These are phyloP conservation scores for Fusarium domesticum DNA, from an alignment of 2,329 filamentous ascomycete genomes.

Conservation along the genomic window DNA sequence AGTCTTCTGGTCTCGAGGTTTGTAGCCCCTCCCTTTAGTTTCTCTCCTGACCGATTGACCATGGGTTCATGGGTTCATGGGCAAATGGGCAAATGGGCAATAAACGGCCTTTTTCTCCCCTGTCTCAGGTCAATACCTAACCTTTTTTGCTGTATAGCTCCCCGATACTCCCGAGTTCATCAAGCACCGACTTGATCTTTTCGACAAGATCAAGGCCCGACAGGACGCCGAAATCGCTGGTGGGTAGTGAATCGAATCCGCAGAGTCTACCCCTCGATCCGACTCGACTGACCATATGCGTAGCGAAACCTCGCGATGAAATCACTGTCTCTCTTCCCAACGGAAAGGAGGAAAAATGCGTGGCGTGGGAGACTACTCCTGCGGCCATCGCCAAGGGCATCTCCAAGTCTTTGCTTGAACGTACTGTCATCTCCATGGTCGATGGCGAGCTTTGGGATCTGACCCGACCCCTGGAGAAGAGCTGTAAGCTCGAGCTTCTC, in stretches of 20 bases:
- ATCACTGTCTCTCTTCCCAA: slow-evolving; percentile 73
- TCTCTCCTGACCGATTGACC: not conserved
- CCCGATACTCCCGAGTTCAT: slow-evolving; percentile 69
- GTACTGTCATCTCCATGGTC: slow-evolving; percentile 80
- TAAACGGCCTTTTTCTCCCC: no score
- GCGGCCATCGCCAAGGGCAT: slow-evolving; percentile 73
- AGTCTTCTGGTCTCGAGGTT: slow-evolving; percentile 56
- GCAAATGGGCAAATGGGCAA: no score
- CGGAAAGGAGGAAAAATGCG: slow-evolving; percentile 68
- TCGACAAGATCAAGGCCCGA: slow-evolving; percentile 83
- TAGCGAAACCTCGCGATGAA: slow-evolving; percentile 64
- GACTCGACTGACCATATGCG: slow-evolving; percentile 36
- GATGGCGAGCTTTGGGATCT: slow-evolving; percentile 90
- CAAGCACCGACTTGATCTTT: slow-evolving; percentile 77
- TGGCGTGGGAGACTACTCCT: slow-evolving; percentile 89
- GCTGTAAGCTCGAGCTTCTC: slow-evolving; percentile 79
- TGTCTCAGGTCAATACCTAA: slow-evolving; percentile 22
- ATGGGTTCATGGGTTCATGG: slow-evolving; percentile 7
- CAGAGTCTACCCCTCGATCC: slow-evolving; percentile 3
- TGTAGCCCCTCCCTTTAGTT: slow-evolving; percentile 9
- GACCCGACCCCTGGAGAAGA: slow-evolving; percentile 82
- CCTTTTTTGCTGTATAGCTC: slow-evolving; percentile 24
- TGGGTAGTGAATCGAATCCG: slow-evolving; percentile 25
- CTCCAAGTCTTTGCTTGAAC: slow-evolving; percentile 80
- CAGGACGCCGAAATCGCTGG: slow-evolving; percentile 69